Base-by-base conservation (phyloP, 208 protist genomes). In the Leptomonas seymouri region DNA sequence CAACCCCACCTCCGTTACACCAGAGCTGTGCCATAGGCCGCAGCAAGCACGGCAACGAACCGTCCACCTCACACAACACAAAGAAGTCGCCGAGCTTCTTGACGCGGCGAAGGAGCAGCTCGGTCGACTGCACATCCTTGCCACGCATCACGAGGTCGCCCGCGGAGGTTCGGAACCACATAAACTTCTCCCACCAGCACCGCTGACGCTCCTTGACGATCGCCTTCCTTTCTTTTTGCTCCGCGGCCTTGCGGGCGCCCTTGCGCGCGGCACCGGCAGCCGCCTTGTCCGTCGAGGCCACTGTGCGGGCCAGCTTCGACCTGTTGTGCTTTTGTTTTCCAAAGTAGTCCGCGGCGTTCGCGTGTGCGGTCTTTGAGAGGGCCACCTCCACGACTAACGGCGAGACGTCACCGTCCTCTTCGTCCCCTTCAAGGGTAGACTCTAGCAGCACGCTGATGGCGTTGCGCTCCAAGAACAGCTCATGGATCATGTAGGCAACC, bases 111-210 rank as follows among this genome's bases (percentile, higher is more conserved):
- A 98, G 74, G 25, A 99, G 78, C 18, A 99, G 34, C 71, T 99
- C 98, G 55, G 99, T 99, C 68, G 98, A 97, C 74, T 98, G 93
- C 42, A 76, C 76, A 71, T 99, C 98, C 54, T 93, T 87, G 25
- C 98, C 98, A 16, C 83, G 82, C 4, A 99, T 67, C n/a, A 99
- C 97, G 8, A 99, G 69, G 64, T 98, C 98, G 41, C 98, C 98
- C 39, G 98, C 93, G 11, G 86, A 91, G 1, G 94, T 97, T 68
- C 99, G 93, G 74, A 99, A 99, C 98, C 98, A 99, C 45, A 89
- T 62, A 56, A 99, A 99, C 79, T 99, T 99, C 60, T 99, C 98
- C 90, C 99, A 99, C 98, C 98, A 99, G 42, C 86, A 87, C 9
- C 87, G 70, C 71, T 91, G 91, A 28, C 98, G 86, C 64, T 97